phyloP scores from a whole-genome alignment of 257 asterid genomes.

The Eucommia ulmoides region DNA sequence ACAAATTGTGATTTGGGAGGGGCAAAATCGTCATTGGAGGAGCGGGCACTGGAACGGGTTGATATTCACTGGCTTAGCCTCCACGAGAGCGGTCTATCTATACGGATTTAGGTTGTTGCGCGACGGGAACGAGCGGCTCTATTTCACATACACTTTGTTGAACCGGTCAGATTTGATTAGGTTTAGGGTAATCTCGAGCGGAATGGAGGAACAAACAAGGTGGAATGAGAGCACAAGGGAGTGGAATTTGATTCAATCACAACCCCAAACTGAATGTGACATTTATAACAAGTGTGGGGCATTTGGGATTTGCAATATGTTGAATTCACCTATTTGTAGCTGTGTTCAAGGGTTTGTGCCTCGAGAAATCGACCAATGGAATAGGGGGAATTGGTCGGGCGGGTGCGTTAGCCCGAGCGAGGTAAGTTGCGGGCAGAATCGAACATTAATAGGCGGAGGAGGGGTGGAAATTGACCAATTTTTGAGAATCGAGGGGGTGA shows the following conservation, averaged over 20 bases:
- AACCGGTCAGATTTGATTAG: background rate
- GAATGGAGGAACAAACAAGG: background rate
- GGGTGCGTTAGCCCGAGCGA: background rate
- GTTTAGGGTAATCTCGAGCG: background rate
- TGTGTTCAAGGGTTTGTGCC: background rate
- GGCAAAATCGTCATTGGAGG: background rate
- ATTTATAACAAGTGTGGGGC: background rate
- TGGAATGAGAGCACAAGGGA: background rate
- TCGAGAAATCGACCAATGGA: background rate
- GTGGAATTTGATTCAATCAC: background rate
- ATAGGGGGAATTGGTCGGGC: background rate
- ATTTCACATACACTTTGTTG: background rate
- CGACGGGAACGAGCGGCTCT: background rate
- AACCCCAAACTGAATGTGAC: background rate
- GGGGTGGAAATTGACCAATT: slow-evolving; percentile 24
- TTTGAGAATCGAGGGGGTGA: slow-evolving; percentile 15
- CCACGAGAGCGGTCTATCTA: background rate
- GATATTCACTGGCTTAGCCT: background rate
- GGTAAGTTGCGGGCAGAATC: slow-evolving; percentile 12
- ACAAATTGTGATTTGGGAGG: background rate
- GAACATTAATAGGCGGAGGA: slow-evolving; percentile 9
- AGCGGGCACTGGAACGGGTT: slow-evolving; percentile 1
- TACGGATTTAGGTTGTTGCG: background rate
- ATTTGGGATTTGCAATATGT: background rate
- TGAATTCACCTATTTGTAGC: background rate